Percentiles rank a stretch among this genome's conserved stretches.
These are phyloP conservation scores for Tylopilus orsonianus DNA, from an alignment of 1,284 basidiomycete genomes.

Conservation along the genomic window DNA sequence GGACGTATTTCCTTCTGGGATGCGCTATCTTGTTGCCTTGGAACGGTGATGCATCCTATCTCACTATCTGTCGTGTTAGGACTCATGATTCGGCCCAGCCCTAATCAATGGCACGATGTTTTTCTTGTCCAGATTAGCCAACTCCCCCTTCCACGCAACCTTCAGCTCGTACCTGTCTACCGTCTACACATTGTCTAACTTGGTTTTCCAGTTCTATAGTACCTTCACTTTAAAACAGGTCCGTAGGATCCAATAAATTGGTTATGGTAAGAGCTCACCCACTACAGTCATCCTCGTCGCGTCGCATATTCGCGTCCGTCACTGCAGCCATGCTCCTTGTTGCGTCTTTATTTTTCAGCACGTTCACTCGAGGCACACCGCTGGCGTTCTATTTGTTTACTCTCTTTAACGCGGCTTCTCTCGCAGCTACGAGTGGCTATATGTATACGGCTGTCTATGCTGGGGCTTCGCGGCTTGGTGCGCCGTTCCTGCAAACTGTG, in stretches of 20 bases:
- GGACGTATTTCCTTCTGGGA: conserved; percentile 71
- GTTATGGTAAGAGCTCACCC: conserved; percentile 31
- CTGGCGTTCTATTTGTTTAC: conserved; percentile 63
- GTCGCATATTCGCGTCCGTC: conserved; percentile 44
- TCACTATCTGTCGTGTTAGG: background rate
- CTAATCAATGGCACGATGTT: conserved; percentile 77
- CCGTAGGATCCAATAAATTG: conserved; percentile 24
- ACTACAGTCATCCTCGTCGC: conserved; percentile 45
- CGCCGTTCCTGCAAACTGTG: conserved; percentile 62
- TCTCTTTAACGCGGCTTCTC: conserved; percentile 53
- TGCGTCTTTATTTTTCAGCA: conserved; percentile 58
- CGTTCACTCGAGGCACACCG: conserved; percentile 53
- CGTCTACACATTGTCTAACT: conserved; percentile 61
- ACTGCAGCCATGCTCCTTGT: conserved; percentile 49
- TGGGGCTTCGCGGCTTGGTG: conserved; percentile 72
- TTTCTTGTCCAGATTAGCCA: conserved; percentile 63
- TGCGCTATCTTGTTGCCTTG: conserved; percentile 73
- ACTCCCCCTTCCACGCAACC: conserved; percentile 52
- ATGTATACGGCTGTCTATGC: conserved; percentile 69
- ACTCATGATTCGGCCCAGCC: conserved; percentile 39
- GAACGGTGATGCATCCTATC: conserved; percentile 57
- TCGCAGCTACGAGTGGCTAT: conserved; percentile 63
- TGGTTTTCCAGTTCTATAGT: conserved; percentile 69
- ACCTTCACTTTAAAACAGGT: conserved; percentile 68
- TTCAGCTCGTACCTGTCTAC: conserved; percentile 73